These are phyloP conservation scores for Yamagishiella unicocca DNA, from an alignment of 139 green algal species.

Conservation along the genomic window DNA sequence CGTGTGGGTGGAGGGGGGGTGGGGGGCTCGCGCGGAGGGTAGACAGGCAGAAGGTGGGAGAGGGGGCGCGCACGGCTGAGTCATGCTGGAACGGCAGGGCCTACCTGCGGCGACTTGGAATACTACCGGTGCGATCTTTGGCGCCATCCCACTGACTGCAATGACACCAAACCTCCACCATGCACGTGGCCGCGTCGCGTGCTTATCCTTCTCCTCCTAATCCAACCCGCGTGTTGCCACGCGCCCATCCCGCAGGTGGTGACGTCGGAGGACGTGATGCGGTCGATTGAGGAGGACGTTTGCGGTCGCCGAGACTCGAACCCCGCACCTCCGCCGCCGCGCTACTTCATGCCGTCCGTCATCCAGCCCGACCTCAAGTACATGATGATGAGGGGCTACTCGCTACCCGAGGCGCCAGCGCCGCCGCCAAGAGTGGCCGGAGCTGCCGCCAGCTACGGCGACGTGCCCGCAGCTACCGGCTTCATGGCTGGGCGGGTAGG, in stretches of 20 bases:
- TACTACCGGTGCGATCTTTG: no score
- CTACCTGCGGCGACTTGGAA: no score
- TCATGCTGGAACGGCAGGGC: no score
- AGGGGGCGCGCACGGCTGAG: neutral
- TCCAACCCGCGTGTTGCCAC: neutral
- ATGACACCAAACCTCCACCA: no score
- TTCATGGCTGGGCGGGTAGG: neutral
- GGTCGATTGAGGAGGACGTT: slow-evolving; percentile 37
- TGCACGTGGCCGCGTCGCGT: neutral
- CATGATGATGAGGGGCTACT: neutral
- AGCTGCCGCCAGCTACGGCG: neutral
- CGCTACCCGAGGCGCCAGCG: neutral
- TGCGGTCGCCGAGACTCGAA: slow-evolving; percentile 11
- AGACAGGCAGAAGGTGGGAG: neutral
- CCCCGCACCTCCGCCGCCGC: slow-evolving; percentile 8
- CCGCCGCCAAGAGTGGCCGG: neutral
- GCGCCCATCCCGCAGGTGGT: neutral
- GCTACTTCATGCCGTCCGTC: slow-evolving; percentile 47
- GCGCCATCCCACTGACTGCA: no score
- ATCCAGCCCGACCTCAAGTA: slow-evolving; percentile 55
- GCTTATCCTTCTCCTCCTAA: neutral
- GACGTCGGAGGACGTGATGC: slow-evolving; percentile 22
- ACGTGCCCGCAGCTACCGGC: neutral
- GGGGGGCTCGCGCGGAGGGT: neutral
- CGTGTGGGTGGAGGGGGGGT: neutral